These are phyloP conservation scores for Arthrobotrys musiformis DNA, from an alignment of 2,329 filamentous ascomycete species.

Conservation along the genomic window DNA sequence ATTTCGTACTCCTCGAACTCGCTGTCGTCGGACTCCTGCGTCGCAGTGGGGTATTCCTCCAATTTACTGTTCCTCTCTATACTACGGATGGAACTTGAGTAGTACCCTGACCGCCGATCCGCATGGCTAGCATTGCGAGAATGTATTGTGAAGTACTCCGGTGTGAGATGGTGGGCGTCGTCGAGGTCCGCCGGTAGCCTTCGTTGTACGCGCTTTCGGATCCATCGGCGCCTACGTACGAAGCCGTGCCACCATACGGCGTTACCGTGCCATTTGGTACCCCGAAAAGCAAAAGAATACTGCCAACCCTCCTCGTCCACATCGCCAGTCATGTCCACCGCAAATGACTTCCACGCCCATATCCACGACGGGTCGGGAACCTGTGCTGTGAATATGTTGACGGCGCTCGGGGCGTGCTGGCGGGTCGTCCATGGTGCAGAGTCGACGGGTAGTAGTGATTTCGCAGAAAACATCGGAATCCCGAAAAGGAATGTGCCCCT, in stretches of 20 bases:
- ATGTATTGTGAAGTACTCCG: constrained; percentile 83
- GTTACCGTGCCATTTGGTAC: constrained; percentile 84
- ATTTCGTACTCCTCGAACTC: constrained; percentile 71
- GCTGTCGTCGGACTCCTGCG: constrained; percentile 61
- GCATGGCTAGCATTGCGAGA: constrained; percentile 65
- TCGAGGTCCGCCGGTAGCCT: constrained; percentile 62
- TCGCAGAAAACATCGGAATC: constrained; percentile 85
- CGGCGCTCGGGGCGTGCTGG: constrained; percentile 69
- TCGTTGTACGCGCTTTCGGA: constrained; percentile 79
- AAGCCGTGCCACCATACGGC: constrained; percentile 94
- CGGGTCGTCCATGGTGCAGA: constrained; percentile 85
- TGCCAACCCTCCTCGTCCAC: constrained; percentile 94
- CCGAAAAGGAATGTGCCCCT: constrained; percentile 90
- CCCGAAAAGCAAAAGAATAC: constrained; percentile 88
- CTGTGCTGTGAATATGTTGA: constrained; percentile 85
- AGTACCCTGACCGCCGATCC: constrained; percentile 52
- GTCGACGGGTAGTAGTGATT: constrained; percentile 85
- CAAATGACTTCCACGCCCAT: constrained; percentile 80
- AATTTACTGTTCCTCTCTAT: constrained; percentile 45
- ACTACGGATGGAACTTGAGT: constrained; percentile 52
- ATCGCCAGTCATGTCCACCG: constrained; percentile 80
- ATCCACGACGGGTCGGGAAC: constrained; percentile 95
- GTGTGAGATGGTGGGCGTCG: constrained; percentile 74
- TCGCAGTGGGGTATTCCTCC: constrained; percentile 36
- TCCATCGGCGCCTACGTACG: constrained; percentile 89